Evolutionary conservation across 2,329 filamentous ascomycete species (phyloP), one percentile per base, ranked within the genome.

Genomic region (Phialemoniopsis sp.): DNA sequence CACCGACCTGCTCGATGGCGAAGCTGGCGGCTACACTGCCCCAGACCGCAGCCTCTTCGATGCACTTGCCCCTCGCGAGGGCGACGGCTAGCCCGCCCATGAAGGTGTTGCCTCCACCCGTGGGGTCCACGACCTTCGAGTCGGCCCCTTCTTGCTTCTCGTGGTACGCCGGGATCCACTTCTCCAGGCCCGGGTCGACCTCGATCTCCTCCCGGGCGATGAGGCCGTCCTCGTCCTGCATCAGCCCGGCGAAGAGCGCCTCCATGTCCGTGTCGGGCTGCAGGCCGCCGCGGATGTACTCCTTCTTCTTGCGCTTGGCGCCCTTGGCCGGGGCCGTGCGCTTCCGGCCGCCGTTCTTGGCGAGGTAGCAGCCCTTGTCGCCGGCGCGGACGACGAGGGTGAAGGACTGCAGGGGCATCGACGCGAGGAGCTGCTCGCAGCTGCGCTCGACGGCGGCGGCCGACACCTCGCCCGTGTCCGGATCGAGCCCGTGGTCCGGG

Each of bases 31-130:
- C 85, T 6, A 97, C 75, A 34, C 79, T 85, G 5, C 83, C 93
- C 79, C 85, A 91, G 1, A 78, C 70, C 5, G 86, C 82, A 5
- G 89, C 89, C 51, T 88, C 81, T 44, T 82, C 78, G 31, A 87
- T 68, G 18, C 60, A 55, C 49, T 75, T 68, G 2, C 78, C 80
- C 38, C 84, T 66, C 26, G 71, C 81, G 48, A 85, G 62, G 2
- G 70, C 80, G 12, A 82, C 68, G 0, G 71, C 66, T 34, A 81
- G 50, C n/a, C 76, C 74, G 16, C 75, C 74, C 17, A 96, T 68
- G 52, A 96, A 97, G 0, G 86, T 83, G 61, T 98, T 98, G 1
- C 93, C 93, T 15, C 89, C 93, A 9, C 93, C 93, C 0, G 93
- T 97, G 1, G 91, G 90, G 60, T 97, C 93, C n/a, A 93, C 88